These are phyloP conservation scores for Vitis vinifera DNA, from an alignment of 164 flowering plant genomes.

Conservation along the genomic window ASM3070453v1 NC_081815.1:19498001-19498500, in stretches of 20 bases:
- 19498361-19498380: constrained; percentile 12
- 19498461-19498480: constrained; percentile 21
- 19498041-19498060: constrained; percentile 40
- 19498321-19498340: no score
- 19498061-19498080: constrained; percentile 41
- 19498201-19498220: no score
- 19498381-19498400: constrained; percentile 43
- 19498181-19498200: no score
- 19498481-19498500: constrained; percentile 13
- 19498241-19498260: constrained; percentile 25
- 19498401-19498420: constrained; percentile 37
- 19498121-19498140: background rate
- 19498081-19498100: constrained; percentile 7
- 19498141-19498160: no score
- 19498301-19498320: background rate
- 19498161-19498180: no score
- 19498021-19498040: constrained; percentile 32
- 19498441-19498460: constrained; percentile 21
- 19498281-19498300: constrained; percentile 36
- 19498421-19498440: constrained; percentile 24
- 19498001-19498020: background rate
- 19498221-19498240: constrained; percentile 9
- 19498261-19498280: constrained; percentile 35
- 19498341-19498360: background rate
- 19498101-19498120: constrained; percentile 42